These are phyloP conservation scores for Claviceps cyperi DNA, from an alignment of 2,329 filamentous ascomycete genomes.

Conservation along the genomic window DNA sequence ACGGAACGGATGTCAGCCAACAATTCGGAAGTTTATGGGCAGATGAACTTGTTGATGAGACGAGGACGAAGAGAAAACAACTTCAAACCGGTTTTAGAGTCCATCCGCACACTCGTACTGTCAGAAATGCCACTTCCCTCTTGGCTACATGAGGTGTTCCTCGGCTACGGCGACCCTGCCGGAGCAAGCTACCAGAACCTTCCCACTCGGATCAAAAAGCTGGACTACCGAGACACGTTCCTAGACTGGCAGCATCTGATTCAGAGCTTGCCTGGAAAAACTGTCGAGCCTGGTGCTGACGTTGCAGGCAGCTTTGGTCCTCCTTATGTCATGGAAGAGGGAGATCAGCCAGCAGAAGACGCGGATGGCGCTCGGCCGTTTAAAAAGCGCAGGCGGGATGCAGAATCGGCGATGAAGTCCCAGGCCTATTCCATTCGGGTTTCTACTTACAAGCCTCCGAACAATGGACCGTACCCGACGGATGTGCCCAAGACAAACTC, in stretches of 20 bases:
- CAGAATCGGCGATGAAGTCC: constrained; percentile 48
- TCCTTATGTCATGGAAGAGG: constrained; percentile 70
- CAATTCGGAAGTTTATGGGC: constrained; percentile 67
- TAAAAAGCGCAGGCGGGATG: constrained; percentile 78
- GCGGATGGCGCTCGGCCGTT: constrained; percentile 43
- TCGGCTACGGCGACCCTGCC: constrained; percentile 91
- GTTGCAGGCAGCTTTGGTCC: constrained; percentile 64
- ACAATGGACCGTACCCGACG: constrained; percentile 76
- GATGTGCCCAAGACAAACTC: constrained; percentile 70
- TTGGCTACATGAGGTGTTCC: constrained; percentile 92
- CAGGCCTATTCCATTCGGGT: constrained; percentile 60
- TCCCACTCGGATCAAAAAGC: constrained; percentile 57
- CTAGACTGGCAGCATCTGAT: constrained; percentile 89
- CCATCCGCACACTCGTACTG: constrained; percentile 71
- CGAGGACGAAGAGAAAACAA: constrained; percentile 86
- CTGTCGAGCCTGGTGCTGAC: constrained; percentile 62
- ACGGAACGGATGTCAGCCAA: constrained; percentile 48
- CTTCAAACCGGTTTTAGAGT: constrained; percentile 86
- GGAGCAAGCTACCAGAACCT: constrained; percentile 77
- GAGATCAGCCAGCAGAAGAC: constrained; percentile 37
- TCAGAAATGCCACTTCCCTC: constrained; percentile 74
- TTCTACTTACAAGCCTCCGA: constrained; percentile 78
- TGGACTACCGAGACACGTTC: constrained; percentile 92
- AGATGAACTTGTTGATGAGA: constrained; percentile 73
- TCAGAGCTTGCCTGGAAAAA: constrained; percentile 78